These are phyloP conservation scores for Pseudogymnoascus sp. DNA, from an alignment of 2,329 filamentous ascomycete genomes.

Conservation along the genomic window DNA sequence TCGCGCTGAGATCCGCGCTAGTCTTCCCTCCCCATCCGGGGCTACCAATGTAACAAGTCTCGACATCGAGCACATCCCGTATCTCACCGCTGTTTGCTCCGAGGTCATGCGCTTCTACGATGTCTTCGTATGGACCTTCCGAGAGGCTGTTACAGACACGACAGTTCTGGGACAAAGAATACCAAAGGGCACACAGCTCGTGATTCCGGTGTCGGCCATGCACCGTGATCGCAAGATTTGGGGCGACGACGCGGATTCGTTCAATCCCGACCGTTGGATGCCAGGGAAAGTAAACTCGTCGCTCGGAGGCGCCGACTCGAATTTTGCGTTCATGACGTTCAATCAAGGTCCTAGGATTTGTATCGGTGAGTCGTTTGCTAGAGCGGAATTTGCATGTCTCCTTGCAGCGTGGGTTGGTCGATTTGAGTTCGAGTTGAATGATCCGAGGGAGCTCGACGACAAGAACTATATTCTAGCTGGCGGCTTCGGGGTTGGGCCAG, in stretches of 20 bases:
- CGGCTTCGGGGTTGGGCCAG: conserved; percentile 63
- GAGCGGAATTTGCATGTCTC: conserved; percentile 76
- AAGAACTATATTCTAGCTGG: conserved; percentile 58
- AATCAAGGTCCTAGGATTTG: conserved; percentile 79
- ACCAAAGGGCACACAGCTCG: conserved; percentile 60
- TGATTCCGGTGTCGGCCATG: conserved; percentile 53
- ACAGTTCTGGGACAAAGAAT: conserved; percentile 56
- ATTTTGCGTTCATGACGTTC: conserved; percentile 75
- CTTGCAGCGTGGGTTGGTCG: conserved; percentile 68
- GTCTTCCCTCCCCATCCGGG: conserved; percentile 43
- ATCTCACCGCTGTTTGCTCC: conserved; percentile 69
- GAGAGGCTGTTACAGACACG: conserved; percentile 56
- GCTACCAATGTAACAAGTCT: conserved; percentile 38
- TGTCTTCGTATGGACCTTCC: conserved; percentile 56
- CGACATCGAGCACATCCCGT: conserved; percentile 65
- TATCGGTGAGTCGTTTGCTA: conserved; percentile 74
- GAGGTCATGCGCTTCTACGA: conserved; percentile 68
- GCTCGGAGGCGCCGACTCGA: conserved; percentile 63
- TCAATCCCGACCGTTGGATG: conserved; percentile 74
- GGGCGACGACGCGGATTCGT: conserved; percentile 66
- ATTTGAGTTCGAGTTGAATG: conserved; percentile 54
- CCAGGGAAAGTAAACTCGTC: conserved; percentile 38
- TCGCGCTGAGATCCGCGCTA: conserved; percentile 56
- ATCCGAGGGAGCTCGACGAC: conserved; percentile 57
- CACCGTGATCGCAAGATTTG: conserved; percentile 64